Evolutionary conservation across 768 basidiomycete genomes (phyloP).

Genomic region (Tricholoma furcatifolium): DNA sequence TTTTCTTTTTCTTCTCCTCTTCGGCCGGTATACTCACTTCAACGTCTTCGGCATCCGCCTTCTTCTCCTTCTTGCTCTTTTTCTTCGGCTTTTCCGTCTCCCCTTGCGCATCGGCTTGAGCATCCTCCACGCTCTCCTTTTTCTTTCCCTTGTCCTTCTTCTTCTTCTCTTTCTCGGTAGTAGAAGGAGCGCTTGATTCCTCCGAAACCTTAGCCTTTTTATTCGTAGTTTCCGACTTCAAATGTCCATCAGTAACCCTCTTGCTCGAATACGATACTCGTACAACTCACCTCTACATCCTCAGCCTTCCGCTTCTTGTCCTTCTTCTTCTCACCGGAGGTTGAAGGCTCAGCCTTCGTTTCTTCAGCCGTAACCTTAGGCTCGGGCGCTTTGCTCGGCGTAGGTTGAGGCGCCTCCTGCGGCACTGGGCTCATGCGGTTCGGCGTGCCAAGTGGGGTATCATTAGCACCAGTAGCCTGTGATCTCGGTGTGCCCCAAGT

Average conservation of each 20-base stretch:
- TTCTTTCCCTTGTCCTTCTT: constrained; percentile 16
- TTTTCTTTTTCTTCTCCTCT: constrained; percentile 22
- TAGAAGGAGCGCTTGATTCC: constrained; percentile 12
- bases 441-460: constrained; percentile 68
- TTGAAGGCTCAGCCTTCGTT: neutral
- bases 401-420: constrained; percentile 5
- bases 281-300: constrained; percentile 22
- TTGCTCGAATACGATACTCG: neutral
- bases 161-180: constrained; percentile 28
- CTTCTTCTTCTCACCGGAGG: constrained; percentile 26
- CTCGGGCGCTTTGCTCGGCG: constrained; percentile 12
- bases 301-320: constrained; percentile 34
- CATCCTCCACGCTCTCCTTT: constrained; percentile 3
- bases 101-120: neutral
- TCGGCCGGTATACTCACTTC: constrained; percentile 13
- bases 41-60: constrained; percentile 22
- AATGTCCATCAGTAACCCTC: neutral
- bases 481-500: constrained; percentile 28
- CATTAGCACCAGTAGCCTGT: constrained; percentile 63
- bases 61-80: constrained; percentile 18
- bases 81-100: constrained; percentile 12
- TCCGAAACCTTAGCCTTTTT: constrained; percentile 31
- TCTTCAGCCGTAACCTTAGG: constrained; percentile 1
- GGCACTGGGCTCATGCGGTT: constrained; percentile 26
- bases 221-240: constrained; percentile 12